Percentiles rank a stretch among this genome's conserved stretches.
phyloP scores from a whole-genome alignment of 2,329 filamentous ascomycete species.

The Furcasterigmium furcatum region DNA sequence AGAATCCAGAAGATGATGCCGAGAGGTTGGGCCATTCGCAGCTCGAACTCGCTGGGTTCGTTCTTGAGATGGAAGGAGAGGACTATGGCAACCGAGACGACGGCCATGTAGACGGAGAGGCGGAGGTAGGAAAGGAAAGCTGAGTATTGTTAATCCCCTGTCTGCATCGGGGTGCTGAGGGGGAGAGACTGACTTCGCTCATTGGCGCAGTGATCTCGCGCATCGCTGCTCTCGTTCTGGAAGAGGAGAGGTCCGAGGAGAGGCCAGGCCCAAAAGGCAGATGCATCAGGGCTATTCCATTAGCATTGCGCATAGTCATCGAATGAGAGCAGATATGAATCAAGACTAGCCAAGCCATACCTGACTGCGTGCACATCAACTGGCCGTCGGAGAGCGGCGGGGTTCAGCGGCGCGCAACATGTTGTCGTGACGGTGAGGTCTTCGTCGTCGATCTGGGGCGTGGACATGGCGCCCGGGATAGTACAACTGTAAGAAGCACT shows the following conservation, averaged over 20 bases:
- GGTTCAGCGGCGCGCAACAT: constrained; percentile 35
- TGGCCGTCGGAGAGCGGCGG: constrained; percentile 31
- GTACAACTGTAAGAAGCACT: neutral
- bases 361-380: constrained; percentile 40
- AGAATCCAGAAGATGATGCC: constrained; percentile 87
- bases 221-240: constrained; percentile 71
- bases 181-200: constrained; percentile 55
- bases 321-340: neutral
- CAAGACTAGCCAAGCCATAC: constrained; percentile 26
- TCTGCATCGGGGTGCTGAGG: neutral
- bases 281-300: constrained; percentile 17
- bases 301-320: constrained; percentile 9
- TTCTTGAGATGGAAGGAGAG: constrained; percentile 88
- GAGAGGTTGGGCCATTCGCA: constrained; percentile 75
- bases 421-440: constrained; percentile 25
- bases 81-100: constrained; percentile 87
- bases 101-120: constrained; percentile 83
- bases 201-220: constrained; percentile 75
- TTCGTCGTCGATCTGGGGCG: constrained; percentile 25
- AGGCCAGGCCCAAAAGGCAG: constrained; percentile 58
- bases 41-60: constrained; percentile 67
- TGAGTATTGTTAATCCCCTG: constrained; percentile 16
- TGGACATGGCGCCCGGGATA: neutral
- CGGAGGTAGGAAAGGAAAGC: constrained; percentile 89
- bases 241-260: constrained; percentile 67